Evolutionary conservation across 208 protist species (phyloP).

Genomic region (Leishmania turanica): DNA sequence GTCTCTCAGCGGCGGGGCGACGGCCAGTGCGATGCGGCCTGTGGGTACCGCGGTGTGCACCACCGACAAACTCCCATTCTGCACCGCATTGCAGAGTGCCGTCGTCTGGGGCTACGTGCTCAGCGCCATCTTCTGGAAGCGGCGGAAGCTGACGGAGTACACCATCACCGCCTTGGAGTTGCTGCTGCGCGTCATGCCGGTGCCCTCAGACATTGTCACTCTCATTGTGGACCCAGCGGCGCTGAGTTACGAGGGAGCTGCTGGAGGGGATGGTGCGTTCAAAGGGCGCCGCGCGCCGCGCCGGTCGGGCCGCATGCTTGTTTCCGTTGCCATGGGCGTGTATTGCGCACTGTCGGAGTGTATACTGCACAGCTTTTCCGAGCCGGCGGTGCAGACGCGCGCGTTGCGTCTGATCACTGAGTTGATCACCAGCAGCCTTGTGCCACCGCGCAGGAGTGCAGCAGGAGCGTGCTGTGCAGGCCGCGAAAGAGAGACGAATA

Average conservation of each 20-base stretch:
- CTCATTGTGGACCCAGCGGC: conserved; percentile 36
- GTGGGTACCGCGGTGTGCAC: not conserved
- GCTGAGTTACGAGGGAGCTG: conserved; percentile 6
- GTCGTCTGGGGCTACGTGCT: conserved; percentile 51
- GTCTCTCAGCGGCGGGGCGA: not conserved
- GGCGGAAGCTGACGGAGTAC: conserved; percentile 48
- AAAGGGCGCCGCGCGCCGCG: conserved; percentile 4
- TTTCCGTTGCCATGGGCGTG: conserved; percentile 16
- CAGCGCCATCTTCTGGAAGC: conserved; percentile 53
- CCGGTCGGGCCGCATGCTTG: conserved; percentile 17
- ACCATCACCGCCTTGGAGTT: conserved; percentile 44
- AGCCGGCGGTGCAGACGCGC: conserved; percentile 41
- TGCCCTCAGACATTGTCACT: conserved; percentile 31
- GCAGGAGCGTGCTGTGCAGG: not conserved
- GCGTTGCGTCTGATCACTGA: conserved; percentile 45
- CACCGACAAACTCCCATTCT: conserved; percentile 6
- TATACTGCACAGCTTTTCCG: conserved; percentile 37
- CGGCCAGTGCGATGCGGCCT: not conserved
- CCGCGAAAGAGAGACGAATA: not conserved
- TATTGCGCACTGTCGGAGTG: conserved; percentile 48
- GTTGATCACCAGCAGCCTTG: conserved; percentile 21
- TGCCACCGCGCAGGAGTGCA: not conserved
- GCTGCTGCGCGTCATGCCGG: conserved; percentile 36
- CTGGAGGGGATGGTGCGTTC: not conserved
- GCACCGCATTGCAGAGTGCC: conserved; percentile 15